Evolutionary conservation across 192 early-diverging fungal species (phyloP).

Genomic region (Haplosporangium gracile): DNA sequence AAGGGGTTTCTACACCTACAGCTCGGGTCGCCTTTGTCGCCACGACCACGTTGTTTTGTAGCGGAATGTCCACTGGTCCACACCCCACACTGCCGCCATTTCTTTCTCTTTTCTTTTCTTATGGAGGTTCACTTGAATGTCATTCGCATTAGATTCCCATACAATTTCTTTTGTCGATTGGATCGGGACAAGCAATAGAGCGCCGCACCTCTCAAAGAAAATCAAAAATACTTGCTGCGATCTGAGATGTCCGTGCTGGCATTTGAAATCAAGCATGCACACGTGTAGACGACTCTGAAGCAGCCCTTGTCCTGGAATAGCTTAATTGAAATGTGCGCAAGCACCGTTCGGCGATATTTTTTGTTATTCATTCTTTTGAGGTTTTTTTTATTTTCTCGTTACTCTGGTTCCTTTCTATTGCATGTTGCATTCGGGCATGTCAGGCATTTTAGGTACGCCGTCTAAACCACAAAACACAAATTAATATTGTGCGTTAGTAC

Average conservation of each 20-base stretch:
- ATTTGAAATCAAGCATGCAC: slow-evolving; percentile 8
- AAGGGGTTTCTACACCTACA: slow-evolving; percentile 8
- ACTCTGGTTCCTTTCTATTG: slow-evolving; percentile 17
- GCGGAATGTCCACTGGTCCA: not conserved
- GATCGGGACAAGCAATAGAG: not conserved
- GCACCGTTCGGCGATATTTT: not conserved
- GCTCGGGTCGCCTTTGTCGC: not conserved
- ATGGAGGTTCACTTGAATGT: too few species aligned
- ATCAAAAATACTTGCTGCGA: not conserved
- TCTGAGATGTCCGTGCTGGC: not conserved
- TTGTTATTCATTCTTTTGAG: not conserved
- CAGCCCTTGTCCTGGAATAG: not conserved
- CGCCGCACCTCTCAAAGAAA: not conserved
- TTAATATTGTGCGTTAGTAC: not conserved
- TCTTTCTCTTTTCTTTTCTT: too few species aligned
- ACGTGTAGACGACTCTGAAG: not conserved
- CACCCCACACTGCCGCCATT: too few species aligned
- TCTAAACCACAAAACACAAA: slow-evolving; percentile 26
- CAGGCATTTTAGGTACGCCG: slow-evolving; percentile 66
- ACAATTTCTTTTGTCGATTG: not conserved
- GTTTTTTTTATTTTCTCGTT: not conserved
- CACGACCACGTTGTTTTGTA: slow-evolving; percentile 10
- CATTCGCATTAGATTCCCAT: too few species aligned
- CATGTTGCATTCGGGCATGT: slow-evolving; percentile 68
- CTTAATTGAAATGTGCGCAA: not conserved